Evolutionary conservation across 163 green algal genomes (phyloP).

Genomic region (Scenedesmus sp.): DNA sequence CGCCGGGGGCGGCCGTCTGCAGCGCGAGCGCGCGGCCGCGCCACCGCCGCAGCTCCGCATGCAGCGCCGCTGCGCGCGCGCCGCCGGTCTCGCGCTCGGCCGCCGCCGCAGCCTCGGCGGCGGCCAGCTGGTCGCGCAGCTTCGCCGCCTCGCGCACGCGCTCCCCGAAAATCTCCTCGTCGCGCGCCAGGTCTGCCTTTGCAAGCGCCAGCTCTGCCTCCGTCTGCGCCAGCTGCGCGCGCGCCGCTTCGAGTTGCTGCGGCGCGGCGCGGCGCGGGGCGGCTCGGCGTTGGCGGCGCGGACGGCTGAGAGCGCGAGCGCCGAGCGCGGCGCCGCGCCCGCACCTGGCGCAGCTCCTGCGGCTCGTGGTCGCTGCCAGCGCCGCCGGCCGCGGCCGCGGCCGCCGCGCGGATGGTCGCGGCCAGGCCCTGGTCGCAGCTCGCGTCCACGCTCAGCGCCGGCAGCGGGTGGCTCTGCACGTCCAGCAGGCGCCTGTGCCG

Average conservation of each 20-base stretch:
- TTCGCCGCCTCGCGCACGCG: slow-evolving; percentile 55
- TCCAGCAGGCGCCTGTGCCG: background rate
- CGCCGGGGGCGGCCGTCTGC: background rate
- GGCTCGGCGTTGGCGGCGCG: too few relatives aligned
- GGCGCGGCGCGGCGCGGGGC: too few relatives aligned
- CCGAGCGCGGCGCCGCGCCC: too few relatives aligned
- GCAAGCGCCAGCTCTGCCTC: slow-evolving; percentile 39
- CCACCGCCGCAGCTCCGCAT: slow-evolving; percentile 21
- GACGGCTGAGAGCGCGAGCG: too few relatives aligned
- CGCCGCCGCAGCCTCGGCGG: background rate
- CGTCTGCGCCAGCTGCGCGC: background rate
- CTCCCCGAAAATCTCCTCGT: slow-evolving; percentile 69
- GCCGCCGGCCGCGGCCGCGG: background rate
- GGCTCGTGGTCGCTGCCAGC: background rate
- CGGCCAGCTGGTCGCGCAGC: slow-evolving; percentile 33
- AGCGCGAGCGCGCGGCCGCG: slow-evolving; percentile 6
- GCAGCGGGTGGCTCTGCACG: slow-evolving; percentile 27
- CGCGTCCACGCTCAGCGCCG: background rate
- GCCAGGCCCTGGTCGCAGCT: slow-evolving; percentile 5
- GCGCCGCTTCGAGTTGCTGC: too few relatives aligned
- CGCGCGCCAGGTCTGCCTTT: slow-evolving; percentile 51
- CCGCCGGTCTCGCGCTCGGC: slow-evolving; percentile 4
- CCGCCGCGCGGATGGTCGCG: slow-evolving; percentile 1
- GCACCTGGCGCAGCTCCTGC: background rate
- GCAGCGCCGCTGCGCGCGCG: background rate